phyloP scores from a whole-genome alignment of 495 filamentous ascomycete genomes.

The Xylaria palmicola region DNA sequence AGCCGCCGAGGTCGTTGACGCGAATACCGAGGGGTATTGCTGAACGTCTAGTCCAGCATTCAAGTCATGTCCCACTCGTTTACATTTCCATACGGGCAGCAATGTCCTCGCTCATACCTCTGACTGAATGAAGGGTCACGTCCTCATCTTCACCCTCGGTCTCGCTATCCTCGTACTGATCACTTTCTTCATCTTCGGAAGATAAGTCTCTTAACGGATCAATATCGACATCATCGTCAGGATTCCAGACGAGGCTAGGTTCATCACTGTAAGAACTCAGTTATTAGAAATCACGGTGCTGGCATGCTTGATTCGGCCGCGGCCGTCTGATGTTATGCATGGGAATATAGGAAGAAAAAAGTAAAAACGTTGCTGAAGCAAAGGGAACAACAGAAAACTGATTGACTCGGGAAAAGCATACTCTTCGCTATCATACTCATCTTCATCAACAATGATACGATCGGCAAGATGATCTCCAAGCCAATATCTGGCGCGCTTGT shows the following conservation, averaged over 20 bases:
- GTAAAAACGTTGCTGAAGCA: neutral
- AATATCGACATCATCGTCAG: constrained; percentile 51
- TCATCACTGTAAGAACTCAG: constrained; percentile 14
- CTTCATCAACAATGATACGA: constrained; percentile 39
- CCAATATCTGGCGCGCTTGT: constrained; percentile 82
- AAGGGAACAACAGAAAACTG: too few relatives aligned
- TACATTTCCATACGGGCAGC: constrained; percentile 68
- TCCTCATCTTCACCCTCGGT: constrained; percentile 51
- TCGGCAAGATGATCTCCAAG: constrained; percentile 62
- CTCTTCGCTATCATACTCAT: constrained; percentile 43
- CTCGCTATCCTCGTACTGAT: constrained; percentile 46
- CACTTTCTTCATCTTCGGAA: constrained; percentile 28
- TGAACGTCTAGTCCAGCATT: neutral
- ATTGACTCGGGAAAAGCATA: neutral
- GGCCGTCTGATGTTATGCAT: neutral
- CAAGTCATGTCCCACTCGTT: neutral
- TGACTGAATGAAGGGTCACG: constrained; percentile 51
- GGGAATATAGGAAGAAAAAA: neutral
- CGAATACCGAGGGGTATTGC: neutral
- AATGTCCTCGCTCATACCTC: constrained; percentile 73
- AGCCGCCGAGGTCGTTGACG: neutral
- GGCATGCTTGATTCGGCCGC: neutral
- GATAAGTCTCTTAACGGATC: constrained; percentile 48
- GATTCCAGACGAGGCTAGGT: constrained; percentile 46
- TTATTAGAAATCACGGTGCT: neutral